A percentile compares a stretch with the other conserved stretches of the same genome.
These are phyloP conservation scores for Daldinia eschscholtzii DNA, from an alignment of 2,329 filamentous ascomycete genomes.

Conservation along the genomic window DNA sequence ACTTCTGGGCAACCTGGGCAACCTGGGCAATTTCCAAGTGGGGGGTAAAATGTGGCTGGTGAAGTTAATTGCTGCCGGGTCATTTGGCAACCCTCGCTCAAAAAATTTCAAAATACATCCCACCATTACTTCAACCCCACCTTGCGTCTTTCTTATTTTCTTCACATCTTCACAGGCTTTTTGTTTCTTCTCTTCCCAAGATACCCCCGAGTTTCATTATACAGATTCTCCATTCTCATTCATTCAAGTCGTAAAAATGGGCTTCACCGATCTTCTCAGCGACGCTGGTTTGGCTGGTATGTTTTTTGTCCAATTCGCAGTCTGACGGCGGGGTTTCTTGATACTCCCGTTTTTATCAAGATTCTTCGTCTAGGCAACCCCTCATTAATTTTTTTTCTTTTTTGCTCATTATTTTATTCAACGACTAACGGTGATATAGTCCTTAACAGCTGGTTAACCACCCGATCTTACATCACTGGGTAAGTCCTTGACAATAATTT, in stretches of 20 bases:
- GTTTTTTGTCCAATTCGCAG: slow-evolving; percentile 46
- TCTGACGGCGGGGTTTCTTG: slow-evolving; percentile 4
- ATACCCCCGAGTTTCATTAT: slow-evolving; percentile 47
- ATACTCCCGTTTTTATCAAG: slow-evolving; percentile 12
- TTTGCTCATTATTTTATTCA: background rate
- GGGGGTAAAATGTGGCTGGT: slow-evolving; percentile 37
- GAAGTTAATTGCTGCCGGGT: slow-evolving; percentile 14
- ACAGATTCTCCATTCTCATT: slow-evolving; percentile 33
- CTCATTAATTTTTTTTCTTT: slow-evolving; percentile 4
- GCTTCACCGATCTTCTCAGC: slow-evolving; percentile 70
- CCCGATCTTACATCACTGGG: slow-evolving; percentile 79
- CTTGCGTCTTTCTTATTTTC: slow-evolving; percentile 39
- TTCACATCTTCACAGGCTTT: slow-evolving; percentile 44
- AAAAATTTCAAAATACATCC: slow-evolving; percentile 51
- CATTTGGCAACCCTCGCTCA: slow-evolving; percentile 30
- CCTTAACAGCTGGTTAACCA: slow-evolving; percentile 73
- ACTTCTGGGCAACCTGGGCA: background rate
- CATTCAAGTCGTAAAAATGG: slow-evolving; percentile 60
- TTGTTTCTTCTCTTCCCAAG: slow-evolving; percentile 49
- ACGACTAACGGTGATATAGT: slow-evolving; percentile 46
- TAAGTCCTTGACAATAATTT: slow-evolving; percentile 60
- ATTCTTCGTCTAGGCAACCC: slow-evolving; percentile 21
- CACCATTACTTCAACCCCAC: slow-evolving; percentile 48
- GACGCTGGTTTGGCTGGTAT: slow-evolving; percentile 67
- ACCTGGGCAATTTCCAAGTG: background rate